Conservation (phyloP, 1,139 yeast species). For the Sugiyamaella sp. region DNA sequence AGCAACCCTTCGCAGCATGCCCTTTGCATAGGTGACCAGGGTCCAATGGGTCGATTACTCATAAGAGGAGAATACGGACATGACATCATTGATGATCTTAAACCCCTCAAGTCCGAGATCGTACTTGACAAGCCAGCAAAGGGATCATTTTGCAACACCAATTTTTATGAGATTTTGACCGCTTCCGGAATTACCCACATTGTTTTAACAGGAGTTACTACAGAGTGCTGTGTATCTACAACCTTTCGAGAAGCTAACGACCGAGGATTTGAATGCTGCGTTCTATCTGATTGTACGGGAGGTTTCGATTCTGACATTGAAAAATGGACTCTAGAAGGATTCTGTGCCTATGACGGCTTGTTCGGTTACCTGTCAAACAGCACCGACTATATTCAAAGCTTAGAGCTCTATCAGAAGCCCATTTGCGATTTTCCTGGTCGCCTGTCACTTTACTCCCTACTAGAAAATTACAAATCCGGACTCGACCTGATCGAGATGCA, state of each 20-base stretch:
- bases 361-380: conserved; percentile 33
- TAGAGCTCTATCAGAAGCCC: conserved; percentile 13
- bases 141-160: conserved; percentile 40
- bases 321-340: conserved; percentile 32
- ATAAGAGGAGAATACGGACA: conserved; percentile 40
- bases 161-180: conserved; percentile 36
- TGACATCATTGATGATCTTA: conserved; percentile 38
- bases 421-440: conserved; percentile 6
- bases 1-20: conserved; percentile 31
- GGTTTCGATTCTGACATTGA: conserved; percentile 37
- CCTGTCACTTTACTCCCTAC: neutral
- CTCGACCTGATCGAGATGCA: neutral
- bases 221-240: conserved; percentile 41
- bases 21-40: conserved; percentile 37
- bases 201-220: conserved; percentile 38
- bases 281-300: conserved; percentile 38
- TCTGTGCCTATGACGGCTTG: conserved; percentile 40
- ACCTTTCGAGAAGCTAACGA: conserved; percentile 41
- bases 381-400: conserved; percentile 16
- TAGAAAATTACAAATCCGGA: neutral
- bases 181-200: conserved; percentile 38
- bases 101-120: conserved; percentile 34
- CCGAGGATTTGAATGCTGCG: conserved; percentile 40
- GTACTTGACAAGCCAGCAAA: conserved; percentile 41
- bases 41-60: conserved; percentile 39